Conservation (phyloP, 176 grass and related monocot species). For the Carex parvula region DNA sequence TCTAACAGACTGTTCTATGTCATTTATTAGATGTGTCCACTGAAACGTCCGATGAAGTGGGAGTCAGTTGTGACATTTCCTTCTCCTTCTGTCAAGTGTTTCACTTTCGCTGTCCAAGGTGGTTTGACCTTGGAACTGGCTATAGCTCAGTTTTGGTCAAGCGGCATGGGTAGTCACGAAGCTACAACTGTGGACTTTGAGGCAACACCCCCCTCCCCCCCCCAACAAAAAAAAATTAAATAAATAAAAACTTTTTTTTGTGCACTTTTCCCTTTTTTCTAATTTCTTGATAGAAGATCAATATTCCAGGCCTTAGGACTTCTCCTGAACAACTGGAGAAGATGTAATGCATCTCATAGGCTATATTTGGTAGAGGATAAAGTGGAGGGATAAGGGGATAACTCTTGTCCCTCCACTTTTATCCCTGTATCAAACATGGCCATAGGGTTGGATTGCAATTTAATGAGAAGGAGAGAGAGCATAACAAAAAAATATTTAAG, state of each 20-base stretch:
- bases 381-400: background rate
- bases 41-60: conserved; percentile 86
- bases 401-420: background rate
- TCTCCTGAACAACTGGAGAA: background rate
- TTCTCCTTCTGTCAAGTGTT: conserved; percentile 84
- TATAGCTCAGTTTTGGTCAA: conserved; percentile 98
- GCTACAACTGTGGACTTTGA: conserved; percentile 83
- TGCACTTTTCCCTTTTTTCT: background rate
- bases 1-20: background rate
- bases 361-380: background rate
- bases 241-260: background rate
- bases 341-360: background rate
- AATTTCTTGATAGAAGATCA: background rate
- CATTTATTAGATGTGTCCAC: conserved; percentile 67
- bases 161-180: conserved; percentile 89
- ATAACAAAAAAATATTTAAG: background rate
- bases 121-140: conserved; percentile 84
- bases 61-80: conserved; percentile 77
- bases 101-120: conserved; percentile 78
- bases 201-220: conserved; percentile 33
- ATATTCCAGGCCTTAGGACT: background rate
- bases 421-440: background rate
- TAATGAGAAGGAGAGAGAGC: background rate
- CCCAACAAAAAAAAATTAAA: background rate
- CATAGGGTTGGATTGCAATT: background rate